Percentiles rank a stretch among this genome's conserved stretches.
These are phyloP conservation scores for Candida gorgasii DNA, from an alignment of 805 yeast species.

Conservation along the genomic window DNA sequence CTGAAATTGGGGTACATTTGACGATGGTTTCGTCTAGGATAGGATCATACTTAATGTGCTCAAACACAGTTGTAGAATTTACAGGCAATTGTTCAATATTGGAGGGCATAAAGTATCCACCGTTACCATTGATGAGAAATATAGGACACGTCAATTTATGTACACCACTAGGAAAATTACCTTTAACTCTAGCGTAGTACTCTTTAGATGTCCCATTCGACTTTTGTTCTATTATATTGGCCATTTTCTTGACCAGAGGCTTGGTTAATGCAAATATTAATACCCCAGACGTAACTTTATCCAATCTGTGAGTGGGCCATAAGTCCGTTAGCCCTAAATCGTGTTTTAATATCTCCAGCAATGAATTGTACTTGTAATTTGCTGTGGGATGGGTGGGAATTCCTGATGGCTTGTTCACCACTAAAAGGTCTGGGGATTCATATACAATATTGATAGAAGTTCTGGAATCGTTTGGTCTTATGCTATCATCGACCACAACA, in stretches of 20 bases:
- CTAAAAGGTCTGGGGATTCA: slow-evolving; percentile 39
- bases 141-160: slow-evolving; percentile 40
- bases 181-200: slow-evolving; percentile 47
- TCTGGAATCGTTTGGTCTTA: slow-evolving; percentile 11
- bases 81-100: slow-evolving; percentile 24
- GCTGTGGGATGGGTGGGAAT: slow-evolving; percentile 57
- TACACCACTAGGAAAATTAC: slow-evolving; percentile 37
- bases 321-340: slow-evolving; percentile 28
- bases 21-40: slow-evolving; percentile 43
- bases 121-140: slow-evolving; percentile 34
- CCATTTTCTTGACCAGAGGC: slow-evolving; percentile 31
- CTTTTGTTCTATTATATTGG: slow-evolving; percentile 30
- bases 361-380: slow-evolving; percentile 42
- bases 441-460: slow-evolving; percentile 25
- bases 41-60: slow-evolving; percentile 28
- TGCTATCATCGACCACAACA: slow-evolving; percentile 22
- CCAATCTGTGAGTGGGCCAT: slow-evolving; percentile 52
- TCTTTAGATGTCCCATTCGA: slow-evolving; percentile 33
- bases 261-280: slow-evolving; percentile 43
- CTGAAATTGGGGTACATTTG: slow-evolving; percentile 50
- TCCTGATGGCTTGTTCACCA: slow-evolving; percentile 54
- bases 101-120: slow-evolving; percentile 34
- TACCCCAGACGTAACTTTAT: slow-evolving; percentile 53
- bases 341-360: slow-evolving; percentile 42
- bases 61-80: slow-evolving; percentile 35